These are phyloP conservation scores for Tulasnella sp. DNA, from an alignment of 768 basidiomycete genomes.

Conservation along the genomic window DNA sequence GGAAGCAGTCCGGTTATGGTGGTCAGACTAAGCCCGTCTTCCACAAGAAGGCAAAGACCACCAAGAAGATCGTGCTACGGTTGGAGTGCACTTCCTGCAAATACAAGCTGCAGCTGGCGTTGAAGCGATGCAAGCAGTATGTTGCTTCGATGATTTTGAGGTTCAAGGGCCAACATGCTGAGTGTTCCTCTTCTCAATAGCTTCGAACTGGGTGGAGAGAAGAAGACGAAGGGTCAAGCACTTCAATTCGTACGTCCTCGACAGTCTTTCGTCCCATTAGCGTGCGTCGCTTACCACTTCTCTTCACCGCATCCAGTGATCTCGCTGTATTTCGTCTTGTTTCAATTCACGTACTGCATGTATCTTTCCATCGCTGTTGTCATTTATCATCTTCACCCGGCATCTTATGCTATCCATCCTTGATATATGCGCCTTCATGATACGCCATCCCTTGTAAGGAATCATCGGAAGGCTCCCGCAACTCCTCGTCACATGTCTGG, in stretches of 20 bases:
- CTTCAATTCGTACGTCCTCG: slow-evolving; percentile 79
- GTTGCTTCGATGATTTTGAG: slow-evolving; percentile 44
- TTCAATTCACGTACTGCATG: not conserved
- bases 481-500: not conserved
- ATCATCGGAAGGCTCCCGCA: not conserved
- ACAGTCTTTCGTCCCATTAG: not conserved
- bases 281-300: not conserved
- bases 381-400: slow-evolving; percentile 6
- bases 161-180: not conserved
- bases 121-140: slow-evolving; percentile 99
- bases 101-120: slow-evolving; percentile 92
- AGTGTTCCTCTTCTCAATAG: slow-evolving; percentile 47
- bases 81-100: slow-evolving; percentile 98
- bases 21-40: slow-evolving; percentile 99
- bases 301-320: not conserved
- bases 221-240: slow-evolving; percentile 98
- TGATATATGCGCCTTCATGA: not conserved
- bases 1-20: slow-evolving; percentile 98
- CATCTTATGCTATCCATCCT: slow-evolving; percentile 11
- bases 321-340: slow-evolving; percentile 11
- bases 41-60: slow-evolving; percentile 99
- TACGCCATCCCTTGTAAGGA: not conserved
- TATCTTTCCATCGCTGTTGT: slow-evolving; percentile 8
- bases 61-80: slow-evolving; percentile 99
- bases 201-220: slow-evolving; percentile 99